Percentiles rank a stretch among this genome's conserved stretches.
These are phyloP conservation scores for Boletus edulis DNA, from an alignment of 768 basidiomycete genomes.

Conservation along the genomic window DNA sequence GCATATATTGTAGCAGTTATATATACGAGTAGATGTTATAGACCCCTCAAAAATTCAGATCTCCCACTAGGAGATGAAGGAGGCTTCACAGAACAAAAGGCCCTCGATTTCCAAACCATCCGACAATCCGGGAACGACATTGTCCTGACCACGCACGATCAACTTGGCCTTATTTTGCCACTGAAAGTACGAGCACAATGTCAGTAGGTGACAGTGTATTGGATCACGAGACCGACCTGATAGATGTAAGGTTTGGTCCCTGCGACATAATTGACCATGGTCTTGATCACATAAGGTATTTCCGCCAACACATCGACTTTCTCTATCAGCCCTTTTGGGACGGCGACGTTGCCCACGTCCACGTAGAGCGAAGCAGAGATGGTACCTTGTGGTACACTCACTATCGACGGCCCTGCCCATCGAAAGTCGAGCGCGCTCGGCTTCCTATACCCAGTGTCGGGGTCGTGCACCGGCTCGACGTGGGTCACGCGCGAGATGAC, in stretches of 20 bases:
- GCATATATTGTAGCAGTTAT: constrained; percentile 7
- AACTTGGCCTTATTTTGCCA: constrained; percentile 59
- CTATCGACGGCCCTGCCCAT: constrained; percentile 73
- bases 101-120: constrained; percentile 57
- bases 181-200: constrained; percentile 28
- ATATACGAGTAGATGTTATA: constrained; percentile 7
- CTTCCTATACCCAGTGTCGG: constrained; percentile 77
- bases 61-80: constrained; percentile 67
- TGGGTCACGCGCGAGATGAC: constrained; percentile 70
- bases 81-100: constrained; percentile 80
- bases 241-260: constrained; percentile 94
- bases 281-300: constrained; percentile 88
- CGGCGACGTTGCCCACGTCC: constrained; percentile 54
- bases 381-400: constrained; percentile 47
- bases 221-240: constrained; percentile 54
- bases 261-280: constrained; percentile 90
- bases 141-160: constrained; percentile 42
- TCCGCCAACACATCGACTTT: constrained; percentile 96
- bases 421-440: constrained; percentile 69
- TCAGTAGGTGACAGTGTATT: not conserved
- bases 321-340: constrained; percentile 78
- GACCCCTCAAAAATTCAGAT: too few relatives aligned
- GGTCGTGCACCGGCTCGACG: constrained; percentile 56
- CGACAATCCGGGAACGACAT: constrained; percentile 39
- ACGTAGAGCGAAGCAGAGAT: constrained; percentile 55